These are phyloP conservation scores for Metschnikowia aberdeeniae DNA, from an alignment of 805 yeast species.

Conservation along the genomic window DNA sequence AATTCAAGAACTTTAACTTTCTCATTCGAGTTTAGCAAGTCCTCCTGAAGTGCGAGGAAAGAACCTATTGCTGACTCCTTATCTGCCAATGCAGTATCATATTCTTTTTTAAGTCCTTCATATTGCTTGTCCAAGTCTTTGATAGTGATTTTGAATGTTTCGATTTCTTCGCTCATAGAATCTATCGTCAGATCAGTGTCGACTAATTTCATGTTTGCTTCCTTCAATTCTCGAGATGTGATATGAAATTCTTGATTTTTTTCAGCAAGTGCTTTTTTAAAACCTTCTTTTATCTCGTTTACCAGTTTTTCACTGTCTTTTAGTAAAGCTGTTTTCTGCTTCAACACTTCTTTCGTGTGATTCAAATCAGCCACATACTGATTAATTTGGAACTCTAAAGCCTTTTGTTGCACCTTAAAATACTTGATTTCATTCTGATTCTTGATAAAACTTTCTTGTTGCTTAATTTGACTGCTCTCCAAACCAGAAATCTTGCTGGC, in stretches of 20 bases:
- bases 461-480: background rate
- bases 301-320: background rate
- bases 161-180: background rate
- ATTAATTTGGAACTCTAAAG: background rate
- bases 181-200: background rate
- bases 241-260: background rate
- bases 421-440: conserved; percentile 1
- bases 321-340: background rate
- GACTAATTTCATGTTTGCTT: background rate
- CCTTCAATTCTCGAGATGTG: background rate
- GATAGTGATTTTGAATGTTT: background rate
- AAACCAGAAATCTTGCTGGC: background rate
- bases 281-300: conserved; percentile 2
- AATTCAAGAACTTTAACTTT: conserved; percentile 11
- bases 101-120: background rate
- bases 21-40: background rate
- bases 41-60: background rate
- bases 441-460: conserved; percentile 1
- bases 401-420: background rate
- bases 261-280: background rate
- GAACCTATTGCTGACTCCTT: background rate
- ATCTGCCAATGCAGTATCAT: background rate
- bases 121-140: background rate
- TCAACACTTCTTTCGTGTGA: conserved; percentile 1
- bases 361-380: background rate